Conservation (phyloP, 2,329 filamentous ascomycete species). For the Cladosporium sp. region DNA sequence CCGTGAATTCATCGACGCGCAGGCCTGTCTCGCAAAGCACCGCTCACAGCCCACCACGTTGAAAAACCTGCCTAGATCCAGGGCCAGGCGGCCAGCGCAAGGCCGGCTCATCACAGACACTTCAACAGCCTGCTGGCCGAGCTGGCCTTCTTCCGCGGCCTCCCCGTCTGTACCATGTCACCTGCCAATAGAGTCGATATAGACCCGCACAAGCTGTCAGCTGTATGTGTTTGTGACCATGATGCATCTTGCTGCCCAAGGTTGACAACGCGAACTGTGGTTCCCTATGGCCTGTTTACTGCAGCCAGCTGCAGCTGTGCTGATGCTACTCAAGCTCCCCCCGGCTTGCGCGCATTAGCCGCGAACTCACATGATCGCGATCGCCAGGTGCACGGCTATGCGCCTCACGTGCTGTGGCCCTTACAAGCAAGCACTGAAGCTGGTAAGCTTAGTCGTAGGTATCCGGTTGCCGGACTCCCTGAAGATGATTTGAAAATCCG, state of each 20-base stretch:
- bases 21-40: constrained; percentile 9
- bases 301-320: constrained; percentile 7
- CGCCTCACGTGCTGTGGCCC: not conserved
- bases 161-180: not conserved
- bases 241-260: constrained; percentile 8
- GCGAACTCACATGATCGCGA: constrained; percentile 5
- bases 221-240: constrained; percentile 1
- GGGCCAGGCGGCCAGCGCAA: not conserved
- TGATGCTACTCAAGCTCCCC: not conserved
- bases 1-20: constrained; percentile 10
- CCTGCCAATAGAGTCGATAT: not conserved
- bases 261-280: not conserved
- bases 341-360: not conserved
- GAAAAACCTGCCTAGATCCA: not conserved
- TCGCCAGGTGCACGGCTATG: not conserved
- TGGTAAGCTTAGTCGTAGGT: not conserved
- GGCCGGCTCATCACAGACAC: not conserved
- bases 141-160: not conserved
- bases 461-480: no score
- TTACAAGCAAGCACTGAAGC: not conserved
- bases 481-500: no score
- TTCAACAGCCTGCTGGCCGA: not conserved
- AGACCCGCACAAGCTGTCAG: constrained; percentile 12
- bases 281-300: not conserved
- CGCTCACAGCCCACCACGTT: constrained; percentile 10